phyloP scores from a whole-genome alignment of 1,284 basidiomycete species.

The Malassezia vespertilionis region DNA sequence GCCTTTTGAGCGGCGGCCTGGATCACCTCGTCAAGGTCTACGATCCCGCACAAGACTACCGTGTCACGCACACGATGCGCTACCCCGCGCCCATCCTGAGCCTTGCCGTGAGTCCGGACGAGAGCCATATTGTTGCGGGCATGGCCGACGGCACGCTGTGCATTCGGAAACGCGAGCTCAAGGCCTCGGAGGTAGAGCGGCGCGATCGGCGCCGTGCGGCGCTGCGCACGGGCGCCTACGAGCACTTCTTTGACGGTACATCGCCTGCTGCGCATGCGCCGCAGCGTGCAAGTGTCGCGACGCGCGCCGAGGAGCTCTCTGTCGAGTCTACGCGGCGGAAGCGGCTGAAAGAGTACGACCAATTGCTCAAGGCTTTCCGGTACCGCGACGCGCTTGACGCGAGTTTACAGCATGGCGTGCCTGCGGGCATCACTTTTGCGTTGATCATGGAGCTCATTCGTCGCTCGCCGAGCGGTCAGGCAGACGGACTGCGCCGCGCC shows the following conservation, averaged over 20 bases:
- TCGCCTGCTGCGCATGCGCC: neutral
- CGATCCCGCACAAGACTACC: conserved; percentile 61
- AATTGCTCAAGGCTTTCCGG: conserved; percentile 78
- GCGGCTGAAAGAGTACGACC: conserved; percentile 76
- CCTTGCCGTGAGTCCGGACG: conserved; percentile 89
- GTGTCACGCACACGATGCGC: conserved; percentile 95
- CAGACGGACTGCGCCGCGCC: conserved; percentile 76
- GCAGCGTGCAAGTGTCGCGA: conserved; percentile 16
- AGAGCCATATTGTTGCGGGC: conserved; percentile 87
- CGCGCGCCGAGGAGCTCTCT: conserved; percentile 49
- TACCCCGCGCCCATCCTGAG: conserved; percentile 86
- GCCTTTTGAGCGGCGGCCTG: conserved; percentile 77
- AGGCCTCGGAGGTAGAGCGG: conserved; percentile 56
- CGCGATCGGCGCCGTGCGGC: conserved; percentile 51
- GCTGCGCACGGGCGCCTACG: conserved; percentile 58
- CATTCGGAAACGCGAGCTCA: conserved; percentile 56
- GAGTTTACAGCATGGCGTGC: conserved; percentile 32
- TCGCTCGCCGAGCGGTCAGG: conserved; percentile 43
- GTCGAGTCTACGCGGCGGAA: conserved; percentile 59
- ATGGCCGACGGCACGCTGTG: conserved; percentile 88
- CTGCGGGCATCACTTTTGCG: conserved; percentile 62
- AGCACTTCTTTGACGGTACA: conserved; percentile 55
- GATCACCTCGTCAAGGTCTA: conserved; percentile 99
- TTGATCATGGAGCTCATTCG: conserved; percentile 87
- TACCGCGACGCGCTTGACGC: conserved; percentile 77